phyloP scores from a whole-genome alignment of 129 eudicot species.

The sunflower (Helianthus annuus) region DNA sequence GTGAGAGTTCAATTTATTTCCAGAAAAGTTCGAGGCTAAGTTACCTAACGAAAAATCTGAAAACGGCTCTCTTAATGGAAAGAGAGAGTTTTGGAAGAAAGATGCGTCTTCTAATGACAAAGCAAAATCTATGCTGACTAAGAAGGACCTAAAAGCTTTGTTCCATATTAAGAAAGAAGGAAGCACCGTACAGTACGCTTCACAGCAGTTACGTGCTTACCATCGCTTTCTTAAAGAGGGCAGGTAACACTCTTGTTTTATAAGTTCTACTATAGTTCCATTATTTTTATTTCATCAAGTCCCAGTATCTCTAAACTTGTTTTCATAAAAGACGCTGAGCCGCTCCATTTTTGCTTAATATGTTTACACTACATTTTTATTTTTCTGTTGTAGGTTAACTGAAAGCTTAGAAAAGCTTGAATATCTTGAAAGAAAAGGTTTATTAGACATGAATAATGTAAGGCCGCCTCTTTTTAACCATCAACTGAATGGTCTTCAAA shows the following conservation, averaged over 20 bases:
- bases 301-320: background rate
- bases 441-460: slow-evolving; percentile 88
- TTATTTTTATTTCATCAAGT: background rate
- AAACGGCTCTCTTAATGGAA: slow-evolving; percentile 41
- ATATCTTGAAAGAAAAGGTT: slow-evolving; percentile 71
- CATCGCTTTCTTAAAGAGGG: slow-evolving; percentile 69
- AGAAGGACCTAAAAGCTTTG: slow-evolving; percentile 34
- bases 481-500: slow-evolving; percentile 5
- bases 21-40: slow-evolving; percentile 52
- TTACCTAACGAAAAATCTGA: slow-evolving; percentile 36
- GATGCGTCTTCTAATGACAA: slow-evolving; percentile 33
- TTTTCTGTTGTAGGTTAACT: slow-evolving; percentile 56
- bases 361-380: slow-evolving; percentile 10
- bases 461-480: slow-evolving; percentile 32
- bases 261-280: background rate
- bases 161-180: slow-evolving; percentile 32
- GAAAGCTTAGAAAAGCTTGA: slow-evolving; percentile 88
- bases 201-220: slow-evolving; percentile 65
- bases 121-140: slow-evolving; percentile 35
- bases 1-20: slow-evolving; percentile 9
- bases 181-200: slow-evolving; percentile 34
- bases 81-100: slow-evolving; percentile 38
- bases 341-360: background rate
- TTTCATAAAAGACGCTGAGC: slow-evolving; percentile 7
- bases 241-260: slow-evolving; percentile 51